phyloP scores from a whole-genome alignment of 1,284 basidiomycete genomes.

The Takashimella koratensis region DNA sequence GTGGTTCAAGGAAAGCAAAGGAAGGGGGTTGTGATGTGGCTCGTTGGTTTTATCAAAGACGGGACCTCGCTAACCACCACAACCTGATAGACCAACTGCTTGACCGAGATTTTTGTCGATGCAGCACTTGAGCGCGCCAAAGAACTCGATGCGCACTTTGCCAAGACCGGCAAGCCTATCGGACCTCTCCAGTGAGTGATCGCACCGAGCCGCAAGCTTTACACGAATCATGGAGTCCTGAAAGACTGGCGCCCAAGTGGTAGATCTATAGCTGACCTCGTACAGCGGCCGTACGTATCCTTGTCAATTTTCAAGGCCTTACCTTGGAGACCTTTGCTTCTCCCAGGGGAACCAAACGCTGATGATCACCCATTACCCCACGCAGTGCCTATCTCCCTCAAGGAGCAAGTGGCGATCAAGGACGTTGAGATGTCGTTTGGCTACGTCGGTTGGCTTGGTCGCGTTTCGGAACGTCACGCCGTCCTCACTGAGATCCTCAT shows the following conservation, averaged over 20 bases:
- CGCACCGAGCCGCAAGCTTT: too few species aligned
- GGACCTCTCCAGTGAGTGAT: slow-evolving; percentile 56
- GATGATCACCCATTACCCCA: background rate
- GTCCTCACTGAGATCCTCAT: slow-evolving; percentile 16
- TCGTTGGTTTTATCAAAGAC: too few species aligned
- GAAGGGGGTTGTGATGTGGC: too few species aligned
- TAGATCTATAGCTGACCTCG: too few species aligned
- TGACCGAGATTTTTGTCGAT: slow-evolving; percentile 66
- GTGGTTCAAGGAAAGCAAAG: too few species aligned
- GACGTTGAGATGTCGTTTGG: slow-evolving; percentile 31
- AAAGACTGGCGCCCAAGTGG: too few species aligned
- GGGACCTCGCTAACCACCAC: background rate
- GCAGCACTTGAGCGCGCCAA: slow-evolving; percentile 57
- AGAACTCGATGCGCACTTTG: slow-evolving; percentile 58
- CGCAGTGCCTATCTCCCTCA: slow-evolving; percentile 58
- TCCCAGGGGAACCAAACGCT: too few species aligned
- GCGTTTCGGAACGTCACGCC: slow-evolving; percentile 12
- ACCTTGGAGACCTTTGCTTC: too few species aligned
- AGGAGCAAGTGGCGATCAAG: slow-evolving; percentile 48
- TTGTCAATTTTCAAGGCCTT: too few species aligned
- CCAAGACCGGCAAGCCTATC: slow-evolving; percentile 52
- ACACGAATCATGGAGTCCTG: too few species aligned
- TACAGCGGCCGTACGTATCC: too few species aligned
- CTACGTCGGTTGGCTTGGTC: slow-evolving; percentile 10
- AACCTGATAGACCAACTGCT: slow-evolving; percentile 55